These are phyloP conservation scores for Solanum piurae DNA, from an alignment of 257 asterid genomes.

Conservation along the genomic window DNA sequence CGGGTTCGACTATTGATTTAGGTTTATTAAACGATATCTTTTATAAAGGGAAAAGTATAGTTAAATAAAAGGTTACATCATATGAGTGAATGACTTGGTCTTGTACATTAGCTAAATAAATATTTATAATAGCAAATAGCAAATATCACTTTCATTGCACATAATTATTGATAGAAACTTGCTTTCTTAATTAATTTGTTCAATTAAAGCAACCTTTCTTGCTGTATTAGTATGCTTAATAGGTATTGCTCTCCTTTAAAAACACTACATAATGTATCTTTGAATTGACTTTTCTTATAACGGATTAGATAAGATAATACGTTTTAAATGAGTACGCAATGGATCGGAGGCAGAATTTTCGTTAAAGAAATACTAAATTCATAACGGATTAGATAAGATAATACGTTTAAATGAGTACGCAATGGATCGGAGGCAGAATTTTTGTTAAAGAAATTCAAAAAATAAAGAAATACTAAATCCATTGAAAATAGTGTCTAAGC, in stretches of 20 bases:
- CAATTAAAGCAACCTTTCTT: background rate
- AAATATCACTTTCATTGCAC: background rate
- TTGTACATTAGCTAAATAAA: background rate
- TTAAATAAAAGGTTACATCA: background rate
- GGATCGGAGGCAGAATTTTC: background rate
- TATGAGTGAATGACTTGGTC: background rate
- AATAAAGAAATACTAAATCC: background rate
- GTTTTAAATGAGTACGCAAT: background rate
- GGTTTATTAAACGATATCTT: background rate
- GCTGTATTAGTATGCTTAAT: background rate
- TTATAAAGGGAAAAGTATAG: background rate
- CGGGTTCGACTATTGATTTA: background rate
- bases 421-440: too few relatives aligned
- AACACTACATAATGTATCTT: background rate
- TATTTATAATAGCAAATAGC: background rate
- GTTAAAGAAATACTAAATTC: background rate
- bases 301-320: background rate
- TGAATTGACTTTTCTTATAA: background rate
- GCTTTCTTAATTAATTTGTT: background rate
- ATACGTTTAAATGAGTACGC: too few relatives aligned
- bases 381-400: too few relatives aligned
- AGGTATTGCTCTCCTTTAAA: background rate
- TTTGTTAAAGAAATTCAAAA: too few relatives aligned
- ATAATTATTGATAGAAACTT: background rate
- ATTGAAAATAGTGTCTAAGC: too few relatives aligned